These are phyloP conservation scores for Boletus vinaceobasis DNA, from an alignment of 768 basidiomycete species.

Conservation along the genomic window DNA sequence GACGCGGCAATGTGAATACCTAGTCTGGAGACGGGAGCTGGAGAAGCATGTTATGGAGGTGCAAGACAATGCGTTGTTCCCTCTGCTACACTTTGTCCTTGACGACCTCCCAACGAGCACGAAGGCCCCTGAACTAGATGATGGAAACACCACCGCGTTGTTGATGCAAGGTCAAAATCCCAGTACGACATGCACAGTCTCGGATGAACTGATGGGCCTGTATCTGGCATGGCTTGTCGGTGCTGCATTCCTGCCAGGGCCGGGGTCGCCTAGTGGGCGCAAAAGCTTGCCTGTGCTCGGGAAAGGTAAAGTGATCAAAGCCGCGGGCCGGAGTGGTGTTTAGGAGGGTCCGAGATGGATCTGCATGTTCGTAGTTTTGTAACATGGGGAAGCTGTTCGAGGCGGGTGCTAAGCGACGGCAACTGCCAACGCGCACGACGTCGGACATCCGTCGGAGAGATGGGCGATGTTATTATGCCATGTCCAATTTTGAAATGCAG, in stretches of 20 bases:
- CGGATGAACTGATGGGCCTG: slow-evolving; percentile 71
- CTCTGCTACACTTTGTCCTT: slow-evolving; percentile 92
- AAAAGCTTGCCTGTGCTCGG: slow-evolving; percentile 50
- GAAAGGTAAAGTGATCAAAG: slow-evolving; percentile 43
- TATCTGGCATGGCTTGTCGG: slow-evolving; percentile 92
- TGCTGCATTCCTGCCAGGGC: slow-evolving; percentile 73
- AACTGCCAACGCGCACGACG: background rate
- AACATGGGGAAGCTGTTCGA: background rate
- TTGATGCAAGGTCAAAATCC: slow-evolving; percentile 47
- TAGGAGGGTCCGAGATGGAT: slow-evolving; percentile 24
- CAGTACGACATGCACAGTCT: slow-evolving; percentile 55
- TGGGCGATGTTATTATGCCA: too few species aligned
- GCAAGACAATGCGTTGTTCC: slow-evolving; percentile 97
- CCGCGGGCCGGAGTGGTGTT: slow-evolving; percentile 66
- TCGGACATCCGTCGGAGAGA: background rate
- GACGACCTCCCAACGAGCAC: slow-evolving; percentile 97
- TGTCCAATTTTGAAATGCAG: too few species aligned
- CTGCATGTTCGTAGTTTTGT: background rate
- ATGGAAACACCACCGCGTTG: slow-evolving; percentile 66
- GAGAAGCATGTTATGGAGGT: slow-evolving; percentile 94
- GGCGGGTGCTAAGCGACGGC: background rate
- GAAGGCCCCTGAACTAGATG: slow-evolving; percentile 87
- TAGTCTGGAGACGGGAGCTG: slow-evolving; percentile 86
- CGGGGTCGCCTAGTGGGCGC: slow-evolving; percentile 36
- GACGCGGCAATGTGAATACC: slow-evolving; percentile 78